Evolutionary conservation across 2,329 filamentous ascomycete species (phyloP).

Genomic region (Fusarium zealandicum): DNA sequence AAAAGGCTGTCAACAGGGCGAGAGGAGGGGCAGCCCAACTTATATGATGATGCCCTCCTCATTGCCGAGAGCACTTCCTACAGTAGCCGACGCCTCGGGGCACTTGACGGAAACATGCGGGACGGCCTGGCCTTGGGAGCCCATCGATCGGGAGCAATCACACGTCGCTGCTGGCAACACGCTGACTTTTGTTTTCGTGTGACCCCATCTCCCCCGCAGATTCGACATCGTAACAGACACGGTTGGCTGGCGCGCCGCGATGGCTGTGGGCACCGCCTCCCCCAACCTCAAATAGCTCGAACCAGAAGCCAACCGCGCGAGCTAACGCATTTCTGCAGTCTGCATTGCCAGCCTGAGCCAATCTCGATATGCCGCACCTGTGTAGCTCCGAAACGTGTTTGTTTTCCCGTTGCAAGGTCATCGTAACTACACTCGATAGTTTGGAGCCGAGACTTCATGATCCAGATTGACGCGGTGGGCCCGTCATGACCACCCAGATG

Average conservation of each 20-base stretch:
- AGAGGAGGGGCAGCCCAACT: conserved; percentile 29
- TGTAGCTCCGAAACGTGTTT: conserved; percentile 15
- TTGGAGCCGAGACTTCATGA: conserved; percentile 26
- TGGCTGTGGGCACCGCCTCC: conserved; percentile 25
- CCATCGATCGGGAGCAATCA: conserved; percentile 32
- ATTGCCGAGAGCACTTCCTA: conserved; percentile 43
- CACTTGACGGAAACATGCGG: conserved; percentile 45
- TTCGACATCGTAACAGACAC: conserved; percentile 36
- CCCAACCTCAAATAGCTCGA: conserved; percentile 13
- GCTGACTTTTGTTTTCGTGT: conserved; percentile 39
- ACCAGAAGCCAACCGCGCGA: conserved; percentile 17
- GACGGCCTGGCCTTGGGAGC: conserved; percentile 31
- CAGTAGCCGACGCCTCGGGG: conserved; percentile 41
- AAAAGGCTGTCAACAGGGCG: conserved; percentile 3
- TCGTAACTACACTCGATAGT: conserved; percentile 8
- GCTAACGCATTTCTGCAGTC: conserved; percentile 18
- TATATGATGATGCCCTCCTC: conserved; percentile 39
- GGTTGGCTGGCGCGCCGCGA: conserved; percentile 32
- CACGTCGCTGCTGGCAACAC: conserved; percentile 23
- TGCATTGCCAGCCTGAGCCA: conserved; percentile 24
- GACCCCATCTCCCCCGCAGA: conserved; percentile 41
- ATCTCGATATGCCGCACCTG: conserved; percentile 24
- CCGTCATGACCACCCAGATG: conserved; percentile 6
- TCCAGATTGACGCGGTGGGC: conserved; percentile 16
- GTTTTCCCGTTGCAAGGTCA: conserved; percentile 8